Conservation (phyloP, 768 basidiomycete genomes). For the Tylopilus plumbeoviolaceoides region DNA sequence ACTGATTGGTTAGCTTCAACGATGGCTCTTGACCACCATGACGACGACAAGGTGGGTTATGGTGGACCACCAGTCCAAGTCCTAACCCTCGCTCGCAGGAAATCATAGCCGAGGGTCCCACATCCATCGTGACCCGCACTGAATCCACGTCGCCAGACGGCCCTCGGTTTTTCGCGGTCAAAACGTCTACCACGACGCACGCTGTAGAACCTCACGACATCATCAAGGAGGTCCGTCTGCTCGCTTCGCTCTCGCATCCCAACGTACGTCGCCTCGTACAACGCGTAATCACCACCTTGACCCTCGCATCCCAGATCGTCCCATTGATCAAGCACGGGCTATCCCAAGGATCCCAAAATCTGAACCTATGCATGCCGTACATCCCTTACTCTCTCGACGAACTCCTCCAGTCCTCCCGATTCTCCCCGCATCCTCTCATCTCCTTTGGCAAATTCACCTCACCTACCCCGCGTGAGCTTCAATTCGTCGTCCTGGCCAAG, state of each 20-base stretch:
- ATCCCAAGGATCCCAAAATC: constrained; percentile 35
- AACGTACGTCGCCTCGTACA: constrained; percentile 41
- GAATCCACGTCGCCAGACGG: constrained; percentile 3
- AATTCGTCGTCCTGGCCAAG: constrained; percentile 50
- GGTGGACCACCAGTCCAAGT: background rate
- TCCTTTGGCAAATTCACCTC: constrained; percentile 9
- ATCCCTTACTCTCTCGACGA: constrained; percentile 47
- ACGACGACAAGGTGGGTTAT: constrained; percentile 6
- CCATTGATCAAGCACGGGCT: constrained; percentile 42
- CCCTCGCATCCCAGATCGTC: constrained; percentile 46
- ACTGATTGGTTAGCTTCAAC: background rate
- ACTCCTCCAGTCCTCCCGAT: constrained; percentile 39
- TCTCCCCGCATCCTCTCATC: constrained; percentile 22
- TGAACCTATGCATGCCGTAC: constrained; percentile 70
- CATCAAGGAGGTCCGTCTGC: constrained; percentile 55
- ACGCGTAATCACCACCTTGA: background rate
- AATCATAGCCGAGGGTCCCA: constrained; percentile 23
- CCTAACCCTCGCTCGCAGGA: constrained; percentile 15
- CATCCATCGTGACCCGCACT: constrained; percentile 23
- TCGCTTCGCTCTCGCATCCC: constrained; percentile 43
- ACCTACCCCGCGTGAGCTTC: constrained; percentile 10
- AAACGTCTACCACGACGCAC: constrained; percentile 44
- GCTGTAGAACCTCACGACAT: constrained; percentile 68
- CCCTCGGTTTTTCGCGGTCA: constrained; percentile 37
- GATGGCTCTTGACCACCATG: constrained; percentile 8